Conservation (phyloP, 441 rosid genomes). For the Pelargonium fulgidum region DNA sequence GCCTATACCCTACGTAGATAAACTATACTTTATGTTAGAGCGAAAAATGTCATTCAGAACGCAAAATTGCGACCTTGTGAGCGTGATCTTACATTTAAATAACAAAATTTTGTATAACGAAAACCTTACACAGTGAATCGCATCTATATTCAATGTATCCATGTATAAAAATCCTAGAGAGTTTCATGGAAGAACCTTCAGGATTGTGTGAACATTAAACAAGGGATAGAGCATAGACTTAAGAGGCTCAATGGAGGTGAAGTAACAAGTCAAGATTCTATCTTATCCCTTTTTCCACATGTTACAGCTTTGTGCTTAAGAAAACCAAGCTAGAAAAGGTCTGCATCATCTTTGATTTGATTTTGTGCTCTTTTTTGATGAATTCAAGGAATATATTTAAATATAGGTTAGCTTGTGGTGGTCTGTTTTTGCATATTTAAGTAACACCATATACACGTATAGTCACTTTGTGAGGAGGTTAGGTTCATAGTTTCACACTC, state of each 20-base stretch:
- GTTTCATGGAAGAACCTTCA: neutral
- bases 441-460: neutral
- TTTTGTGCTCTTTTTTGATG: neutral
- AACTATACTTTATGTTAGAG: too few species aligned
- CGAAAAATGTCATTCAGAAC: too few species aligned
- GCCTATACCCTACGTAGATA: too few species aligned
- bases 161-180: slow-evolving; percentile 6
- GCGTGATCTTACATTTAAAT: too few species aligned
- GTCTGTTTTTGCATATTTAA: neutral
- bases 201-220: slow-evolving; percentile 3
- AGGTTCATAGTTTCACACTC: neutral
- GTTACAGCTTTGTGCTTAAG: neutral
- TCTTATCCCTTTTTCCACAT: slow-evolving; percentile 3
- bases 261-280: neutral
- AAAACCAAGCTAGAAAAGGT: neutral
- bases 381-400: neutral
- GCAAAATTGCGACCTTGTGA: too few species aligned
- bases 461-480: neutral
- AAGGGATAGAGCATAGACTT: neutral
- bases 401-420: slow-evolving; percentile 1
- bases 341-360: neutral
- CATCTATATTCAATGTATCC: too few species aligned
- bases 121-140: too few species aligned
- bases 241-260: neutral
- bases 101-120: too few species aligned